Percentiles rank a stretch among this genome's conserved stretches.
phyloP scores from a whole-genome alignment of 148 eudicot species.

The Rhododendron mucronatum region DNA sequence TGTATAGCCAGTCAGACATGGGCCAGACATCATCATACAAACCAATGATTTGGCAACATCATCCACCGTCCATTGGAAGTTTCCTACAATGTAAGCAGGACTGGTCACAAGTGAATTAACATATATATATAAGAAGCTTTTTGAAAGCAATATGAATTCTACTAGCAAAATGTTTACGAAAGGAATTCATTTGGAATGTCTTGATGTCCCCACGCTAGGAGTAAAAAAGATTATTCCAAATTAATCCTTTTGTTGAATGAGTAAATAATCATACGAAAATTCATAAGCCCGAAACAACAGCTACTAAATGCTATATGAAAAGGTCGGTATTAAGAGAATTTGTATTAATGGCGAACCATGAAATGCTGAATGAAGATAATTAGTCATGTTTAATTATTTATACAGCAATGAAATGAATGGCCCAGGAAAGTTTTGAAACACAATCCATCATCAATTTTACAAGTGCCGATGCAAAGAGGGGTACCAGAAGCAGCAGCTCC shows the following conservation, averaged over 20 bases:
- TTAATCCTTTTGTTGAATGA: neutral
- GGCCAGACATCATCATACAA: constrained; percentile 97
- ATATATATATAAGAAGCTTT: neutral
- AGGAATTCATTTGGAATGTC: neutral
- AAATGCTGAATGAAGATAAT: neutral
- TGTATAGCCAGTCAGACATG: constrained; percentile 88
- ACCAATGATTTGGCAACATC: constrained; percentile 86
- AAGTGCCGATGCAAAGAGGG: neutral
- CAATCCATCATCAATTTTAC: neutral
- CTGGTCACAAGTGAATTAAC: neutral
- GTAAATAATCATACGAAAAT: neutral
- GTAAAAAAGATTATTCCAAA: constrained; percentile 5
- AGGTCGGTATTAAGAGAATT: neutral
- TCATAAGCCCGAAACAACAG: neutral
- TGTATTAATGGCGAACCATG: neutral
- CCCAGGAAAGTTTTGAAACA: neutral
- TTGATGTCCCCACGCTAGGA: neutral
- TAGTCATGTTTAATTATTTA: neutral
- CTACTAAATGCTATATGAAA: constrained; percentile 4
- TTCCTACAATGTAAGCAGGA: constrained; percentile 42
- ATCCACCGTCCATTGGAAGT: constrained; percentile 87
- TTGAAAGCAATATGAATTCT: neutral
- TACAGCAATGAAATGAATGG: neutral
- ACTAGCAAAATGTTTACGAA: neutral
- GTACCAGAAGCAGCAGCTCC: constrained; percentile 99